Percentiles rank a stretch among this genome's conserved stretches.
Conservation (phyloP, 2,329 filamentous ascomycete genomes). For the Bipolaris victoriae region DNA sequence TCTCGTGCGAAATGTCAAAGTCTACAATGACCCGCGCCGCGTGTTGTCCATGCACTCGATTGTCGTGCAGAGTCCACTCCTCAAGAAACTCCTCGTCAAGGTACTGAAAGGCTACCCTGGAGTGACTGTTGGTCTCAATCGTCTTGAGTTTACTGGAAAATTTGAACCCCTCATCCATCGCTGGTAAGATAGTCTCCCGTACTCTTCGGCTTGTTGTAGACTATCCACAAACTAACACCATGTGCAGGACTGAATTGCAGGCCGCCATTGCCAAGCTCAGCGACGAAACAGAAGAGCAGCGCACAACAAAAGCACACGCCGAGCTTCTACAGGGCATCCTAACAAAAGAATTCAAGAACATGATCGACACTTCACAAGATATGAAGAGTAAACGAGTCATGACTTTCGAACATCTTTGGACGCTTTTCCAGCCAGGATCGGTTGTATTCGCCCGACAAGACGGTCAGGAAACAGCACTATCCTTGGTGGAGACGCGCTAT, state of each 20-base stretch:
- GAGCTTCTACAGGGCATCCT: slow-evolving; percentile 49
- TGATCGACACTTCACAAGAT: slow-evolving; percentile 51
- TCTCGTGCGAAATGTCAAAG: slow-evolving; percentile 51
- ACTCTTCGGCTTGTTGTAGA: background rate
- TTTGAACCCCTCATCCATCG: slow-evolving; percentile 72
- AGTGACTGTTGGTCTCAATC: slow-evolving; percentile 66
- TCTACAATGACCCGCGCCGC: slow-evolving; percentile 60
- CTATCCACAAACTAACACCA: background rate
- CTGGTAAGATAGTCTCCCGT: slow-evolving; percentile 53
- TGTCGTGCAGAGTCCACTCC: slow-evolving; percentile 67
- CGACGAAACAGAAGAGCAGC: slow-evolving; percentile 36
- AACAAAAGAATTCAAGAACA: slow-evolving; percentile 50
- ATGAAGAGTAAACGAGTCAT: slow-evolving; percentile 50
- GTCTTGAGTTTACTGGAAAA: slow-evolving; percentile 65
- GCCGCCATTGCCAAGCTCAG: slow-evolving; percentile 33
- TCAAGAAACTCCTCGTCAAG: slow-evolving; percentile 63
- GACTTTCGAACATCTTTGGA: slow-evolving; percentile 54
- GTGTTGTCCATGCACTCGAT: slow-evolving; percentile 68
- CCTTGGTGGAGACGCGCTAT: slow-evolving; percentile 38
- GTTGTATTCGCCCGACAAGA: slow-evolving; percentile 45
- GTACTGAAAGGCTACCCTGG: slow-evolving; percentile 67
- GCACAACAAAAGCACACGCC: slow-evolving; percentile 48
- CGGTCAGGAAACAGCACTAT: slow-evolving; percentile 45
- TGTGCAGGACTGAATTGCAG: slow-evolving; percentile 34
- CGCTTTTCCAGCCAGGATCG: slow-evolving; percentile 50